Evolutionary conservation across 306 rosid genomes (phyloP).

Genomic region (Echinosophora koreensis): DNA sequence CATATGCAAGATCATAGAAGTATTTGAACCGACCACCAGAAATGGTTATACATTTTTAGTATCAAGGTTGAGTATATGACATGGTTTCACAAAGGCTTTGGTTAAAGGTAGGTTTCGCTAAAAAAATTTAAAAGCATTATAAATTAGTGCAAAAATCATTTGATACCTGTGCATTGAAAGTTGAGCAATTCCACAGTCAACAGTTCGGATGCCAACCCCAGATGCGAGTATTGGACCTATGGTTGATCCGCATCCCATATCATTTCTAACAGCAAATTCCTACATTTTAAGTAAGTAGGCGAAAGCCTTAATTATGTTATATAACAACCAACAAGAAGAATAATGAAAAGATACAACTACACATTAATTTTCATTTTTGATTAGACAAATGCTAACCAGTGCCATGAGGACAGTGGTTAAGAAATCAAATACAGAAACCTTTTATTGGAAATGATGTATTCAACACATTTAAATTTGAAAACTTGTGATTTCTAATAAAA

Average conservation of each 20-base stretch:
- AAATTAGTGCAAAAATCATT: slow-evolving; percentile 20
- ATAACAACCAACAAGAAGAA: slow-evolving; percentile 13
- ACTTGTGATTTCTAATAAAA: no score
- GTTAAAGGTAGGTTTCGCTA: neutral
- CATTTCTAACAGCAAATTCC: slow-evolving; percentile 98
- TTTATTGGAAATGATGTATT: no score
- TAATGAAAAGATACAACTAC: slow-evolving; percentile 2
- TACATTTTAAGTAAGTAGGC: slow-evolving; percentile 32
- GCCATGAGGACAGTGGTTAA: no score
- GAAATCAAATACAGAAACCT: no score
- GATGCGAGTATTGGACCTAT: slow-evolving; percentile 98
- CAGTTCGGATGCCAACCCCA: slow-evolving; percentile 93
- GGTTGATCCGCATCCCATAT: slow-evolving; percentile 99
- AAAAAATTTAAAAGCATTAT: no score
- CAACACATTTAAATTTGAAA: no score
- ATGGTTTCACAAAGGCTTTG: slow-evolving; percentile 25
- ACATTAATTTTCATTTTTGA: slow-evolving; percentile 27
- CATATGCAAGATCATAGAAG: neutral
- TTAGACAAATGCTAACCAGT: no score
- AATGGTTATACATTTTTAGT: slow-evolving; percentile 1
- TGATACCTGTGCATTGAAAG: slow-evolving; percentile 99
- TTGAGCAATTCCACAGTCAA: slow-evolving; percentile 97
- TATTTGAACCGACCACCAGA: slow-evolving; percentile 1
- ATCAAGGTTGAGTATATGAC: slow-evolving; percentile 14
- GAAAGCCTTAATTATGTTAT: neutral